A percentile compares a stretch with the other conserved stretches of the same genome.
Conservation (phyloP, 2,329 filamentous ascomycete species). For the Coniosporium tulheliwenetii region DNA sequence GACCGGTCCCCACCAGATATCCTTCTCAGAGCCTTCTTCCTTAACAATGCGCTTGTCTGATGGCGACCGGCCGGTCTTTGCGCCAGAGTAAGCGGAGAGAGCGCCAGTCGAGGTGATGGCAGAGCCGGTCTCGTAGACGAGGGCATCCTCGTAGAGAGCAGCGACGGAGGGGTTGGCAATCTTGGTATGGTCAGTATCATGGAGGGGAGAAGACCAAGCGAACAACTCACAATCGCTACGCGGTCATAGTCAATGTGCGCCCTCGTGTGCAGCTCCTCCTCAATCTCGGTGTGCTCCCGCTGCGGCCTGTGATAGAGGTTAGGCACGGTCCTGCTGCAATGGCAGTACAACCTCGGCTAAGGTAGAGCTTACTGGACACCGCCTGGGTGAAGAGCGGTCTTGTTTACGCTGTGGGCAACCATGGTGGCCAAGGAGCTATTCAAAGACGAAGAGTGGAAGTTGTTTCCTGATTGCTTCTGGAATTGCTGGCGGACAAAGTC, state of each 20-base stretch:
- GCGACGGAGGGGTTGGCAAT: constrained; percentile 88
- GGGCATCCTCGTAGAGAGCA: constrained; percentile 94
- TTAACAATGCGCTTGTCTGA: constrained; percentile 96
- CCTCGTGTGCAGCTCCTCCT: constrained; percentile 93
- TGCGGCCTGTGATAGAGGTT: constrained; percentile 43
- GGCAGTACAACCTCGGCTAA: constrained; percentile 3
- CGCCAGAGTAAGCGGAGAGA: constrained; percentile 91
- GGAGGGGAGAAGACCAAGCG: background rate
- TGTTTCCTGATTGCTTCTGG: constrained; percentile 40
- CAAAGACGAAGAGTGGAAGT: constrained; percentile 43
- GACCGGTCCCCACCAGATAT: constrained; percentile 98
- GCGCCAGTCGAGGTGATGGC: constrained; percentile 94
- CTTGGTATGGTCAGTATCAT: constrained; percentile 13
- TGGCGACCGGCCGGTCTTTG: constrained; percentile 94
- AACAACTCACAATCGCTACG: constrained; percentile 72
- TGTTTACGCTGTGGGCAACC: constrained; percentile 54
- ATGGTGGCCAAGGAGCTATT: constrained; percentile 27
- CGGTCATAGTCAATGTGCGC: constrained; percentile 99
- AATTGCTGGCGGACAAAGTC: constrained; percentile 43
- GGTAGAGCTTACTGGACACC: constrained; percentile 64
- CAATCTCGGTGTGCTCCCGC: constrained; percentile 85
- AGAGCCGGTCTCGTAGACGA: constrained; percentile 93
- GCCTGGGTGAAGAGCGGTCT: constrained; percentile 77
- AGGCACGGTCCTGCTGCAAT: background rate
- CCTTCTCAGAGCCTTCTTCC: constrained; percentile 73